Base-by-base conservation (phyloP, 1,139 yeast species). In the Wickerhamomyces sp. region DNA sequence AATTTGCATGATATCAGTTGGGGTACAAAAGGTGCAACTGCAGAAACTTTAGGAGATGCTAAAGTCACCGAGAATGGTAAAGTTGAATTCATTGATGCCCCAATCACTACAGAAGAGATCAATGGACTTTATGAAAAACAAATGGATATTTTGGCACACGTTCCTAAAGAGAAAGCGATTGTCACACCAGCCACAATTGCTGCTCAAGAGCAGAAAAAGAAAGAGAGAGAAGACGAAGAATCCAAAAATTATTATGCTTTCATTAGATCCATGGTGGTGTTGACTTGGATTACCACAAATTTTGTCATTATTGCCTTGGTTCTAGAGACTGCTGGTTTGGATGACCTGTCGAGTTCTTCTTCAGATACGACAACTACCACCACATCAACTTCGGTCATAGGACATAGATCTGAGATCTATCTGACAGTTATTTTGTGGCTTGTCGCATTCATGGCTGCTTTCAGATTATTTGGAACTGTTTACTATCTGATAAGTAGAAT, bases 1-100 rank as follows among this genome's bases (percentile, higher is more conserved):
- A 89, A 89, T 58, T 83, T 95, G 41, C 96, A 89, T 61, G 97
- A 89, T 66, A 89, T 89, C 30, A 83, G 95, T 1, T 91, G 98
- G 98, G 98, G 98, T 54, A 91, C 98, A 0, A 91, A 91, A 57
- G 98, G 97, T 41, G 85, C 80, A 10, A 71, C 68, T 40, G 77
- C 80, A 1, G 75, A 71, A 42, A 76, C 75, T 18, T 57, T 76
- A 33, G 87, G 87, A 23, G 73, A 74, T 28, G 82, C 80, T 20
- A 79, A 75, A 47, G 75, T 78, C 45, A 74, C 80, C 42, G 82
- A 77, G 42, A 83, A 77, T 51, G 88, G 85, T 53, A 79, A 84
- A 41, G 79, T 84, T 46, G 88, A 83, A 50, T 73, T 68, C 36
- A 66, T 81, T 44, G 85, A 80, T 46, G 75, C 82, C 30, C 85